phyloP scores from a whole-genome alignment of 768 basidiomycete species.

The Phanerodontia chrysosporium region DNA sequence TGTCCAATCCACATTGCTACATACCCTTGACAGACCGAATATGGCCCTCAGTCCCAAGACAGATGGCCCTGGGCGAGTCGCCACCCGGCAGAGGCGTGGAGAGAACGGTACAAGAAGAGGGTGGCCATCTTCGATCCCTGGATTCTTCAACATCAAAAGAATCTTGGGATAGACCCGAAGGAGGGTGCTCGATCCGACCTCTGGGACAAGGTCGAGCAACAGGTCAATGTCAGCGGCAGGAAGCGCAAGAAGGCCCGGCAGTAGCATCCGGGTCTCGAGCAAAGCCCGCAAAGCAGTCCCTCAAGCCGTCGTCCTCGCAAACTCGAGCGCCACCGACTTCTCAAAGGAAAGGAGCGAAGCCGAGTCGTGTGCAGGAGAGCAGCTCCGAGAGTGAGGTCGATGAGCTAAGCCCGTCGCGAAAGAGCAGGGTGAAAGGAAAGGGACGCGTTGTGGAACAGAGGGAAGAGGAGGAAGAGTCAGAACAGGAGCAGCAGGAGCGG shows the following conservation, averaged over 20 bases:
- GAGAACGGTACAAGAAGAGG: constrained; percentile 4
- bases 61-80: constrained; percentile 4
- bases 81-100: constrained; percentile 2
- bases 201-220: background rate
- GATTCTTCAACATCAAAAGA: background rate
- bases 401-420: background rate
- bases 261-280: background rate
- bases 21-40: background rate
- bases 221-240: background rate
- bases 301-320: background rate
- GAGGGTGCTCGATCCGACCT: background rate
- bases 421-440: background rate
- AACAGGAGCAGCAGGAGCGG: background rate
- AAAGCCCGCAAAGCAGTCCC: background rate
- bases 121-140: background rate
- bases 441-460: background rate
- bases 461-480: background rate
- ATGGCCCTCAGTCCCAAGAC: background rate
- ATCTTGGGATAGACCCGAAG: background rate
- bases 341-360: background rate
- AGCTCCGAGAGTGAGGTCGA: too few relatives aligned
- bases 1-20: background rate
- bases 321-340: background rate
- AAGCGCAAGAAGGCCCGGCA: background rate
- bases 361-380: background rate